A percentile compares a stretch with the other conserved stretches of the same genome.
phyloP scores from a whole-genome alignment of 805 yeast genomes.

The Ogataea trehalophila region DNA sequence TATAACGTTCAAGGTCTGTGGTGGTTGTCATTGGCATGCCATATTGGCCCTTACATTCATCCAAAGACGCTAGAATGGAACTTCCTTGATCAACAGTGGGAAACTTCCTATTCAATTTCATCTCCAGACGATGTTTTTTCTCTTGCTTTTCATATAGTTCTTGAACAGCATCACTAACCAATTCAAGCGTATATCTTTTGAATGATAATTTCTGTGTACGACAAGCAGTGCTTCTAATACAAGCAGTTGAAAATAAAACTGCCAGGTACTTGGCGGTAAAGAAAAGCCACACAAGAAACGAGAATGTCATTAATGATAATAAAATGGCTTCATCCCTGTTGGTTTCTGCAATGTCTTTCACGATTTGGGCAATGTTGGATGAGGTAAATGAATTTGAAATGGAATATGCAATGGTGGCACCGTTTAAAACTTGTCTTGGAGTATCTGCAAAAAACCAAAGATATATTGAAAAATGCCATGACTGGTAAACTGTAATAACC shows the following conservation, averaged over 20 bases:
- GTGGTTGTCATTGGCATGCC: no score
- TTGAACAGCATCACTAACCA: constrained; percentile 26
- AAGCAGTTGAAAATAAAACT: constrained; percentile 18
- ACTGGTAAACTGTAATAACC: constrained; percentile 59
- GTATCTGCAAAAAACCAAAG: constrained; percentile 69
- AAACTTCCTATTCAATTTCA: constrained; percentile 14
- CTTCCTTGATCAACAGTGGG: constrained; percentile 14
- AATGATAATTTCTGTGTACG: constrained; percentile 9
- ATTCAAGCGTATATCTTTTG: constrained; percentile 18
- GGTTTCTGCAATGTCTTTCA: constrained; percentile 53
- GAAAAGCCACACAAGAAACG: constrained; percentile 68
- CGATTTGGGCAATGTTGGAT: constrained; percentile 38
- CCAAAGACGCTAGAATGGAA: constrained; percentile 13
- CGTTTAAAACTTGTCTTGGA: constrained; percentile 83
- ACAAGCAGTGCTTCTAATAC: constrained; percentile 14
- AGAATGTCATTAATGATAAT: constrained; percentile 68
- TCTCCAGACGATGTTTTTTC: constrained; percentile 5
- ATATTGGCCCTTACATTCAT: background rate
- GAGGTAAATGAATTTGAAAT: constrained; percentile 38
- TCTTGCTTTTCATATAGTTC: constrained; percentile 24
- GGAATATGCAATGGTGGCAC: constrained; percentile 59
- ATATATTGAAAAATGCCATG: constrained; percentile 56
- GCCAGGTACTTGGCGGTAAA: constrained; percentile 36
- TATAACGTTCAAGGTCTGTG: no score
- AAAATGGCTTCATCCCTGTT: constrained; percentile 67